phyloP scores from a whole-genome alignment of 495 filamentous ascomycete genomes.

The Thozetella sp. region DNA sequence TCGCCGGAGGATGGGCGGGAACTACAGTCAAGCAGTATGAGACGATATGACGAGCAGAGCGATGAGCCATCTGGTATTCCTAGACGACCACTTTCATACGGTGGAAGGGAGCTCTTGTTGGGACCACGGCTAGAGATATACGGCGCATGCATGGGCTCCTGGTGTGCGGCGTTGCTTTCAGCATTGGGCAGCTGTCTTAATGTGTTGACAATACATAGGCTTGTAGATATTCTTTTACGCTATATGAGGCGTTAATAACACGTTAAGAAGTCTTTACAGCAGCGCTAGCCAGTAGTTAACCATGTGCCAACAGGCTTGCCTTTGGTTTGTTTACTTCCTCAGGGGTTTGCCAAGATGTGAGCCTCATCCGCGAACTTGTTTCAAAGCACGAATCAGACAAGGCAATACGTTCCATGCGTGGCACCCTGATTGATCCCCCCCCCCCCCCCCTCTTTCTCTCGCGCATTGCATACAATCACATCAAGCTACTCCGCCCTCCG shows the following conservation, averaged over 20 bases:
- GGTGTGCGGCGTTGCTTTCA: not conserved
- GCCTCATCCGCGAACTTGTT: too few species aligned
- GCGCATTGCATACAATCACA: constrained; percentile 53
- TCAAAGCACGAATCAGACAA: too few species aligned
- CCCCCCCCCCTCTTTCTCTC: not conserved
- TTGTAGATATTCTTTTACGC: not conserved
- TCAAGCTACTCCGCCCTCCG: constrained; percentile 89
- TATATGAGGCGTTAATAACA: too few species aligned
- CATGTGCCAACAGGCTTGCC: too few species aligned
- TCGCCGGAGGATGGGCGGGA: constrained; percentile 31
- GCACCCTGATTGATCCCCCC: not conserved
- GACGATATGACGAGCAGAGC: constrained; percentile 1
- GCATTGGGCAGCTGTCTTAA: not conserved
- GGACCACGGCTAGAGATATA: not conserved
- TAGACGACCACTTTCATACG: too few species aligned
- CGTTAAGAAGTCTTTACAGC: too few species aligned
- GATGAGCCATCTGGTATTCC: too few species aligned
- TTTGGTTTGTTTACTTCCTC: not conserved
- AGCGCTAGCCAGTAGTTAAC: too few species aligned
- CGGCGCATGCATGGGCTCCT: not conserved
- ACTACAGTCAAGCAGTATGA: constrained; percentile 53
- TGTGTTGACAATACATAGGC: not conserved
- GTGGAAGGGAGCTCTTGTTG: too few species aligned
- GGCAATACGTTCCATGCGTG: too few species aligned
- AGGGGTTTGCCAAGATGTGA: too few species aligned